phyloP scores from a whole-genome alignment of 2,329 filamentous ascomycete species.

The Cryphonectria radicalis region DNA sequence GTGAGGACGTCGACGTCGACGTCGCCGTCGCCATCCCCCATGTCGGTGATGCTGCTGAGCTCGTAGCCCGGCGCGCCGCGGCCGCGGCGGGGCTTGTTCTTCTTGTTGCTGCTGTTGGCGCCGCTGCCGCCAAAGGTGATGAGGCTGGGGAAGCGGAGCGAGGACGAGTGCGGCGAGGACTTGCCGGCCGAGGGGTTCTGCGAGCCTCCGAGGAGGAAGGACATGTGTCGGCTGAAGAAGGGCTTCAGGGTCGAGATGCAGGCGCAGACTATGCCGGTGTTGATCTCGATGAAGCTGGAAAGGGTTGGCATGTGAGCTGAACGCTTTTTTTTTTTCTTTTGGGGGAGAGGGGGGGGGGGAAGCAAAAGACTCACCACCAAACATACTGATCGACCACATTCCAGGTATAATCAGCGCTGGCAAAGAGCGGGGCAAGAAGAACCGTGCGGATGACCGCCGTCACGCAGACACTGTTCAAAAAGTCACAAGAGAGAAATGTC shows the following conservation, averaged over 20 bases:
- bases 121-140: slow-evolving; percentile 3
- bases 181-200: background rate
- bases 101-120: background rate
- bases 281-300: slow-evolving; percentile 1
- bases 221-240: slow-evolving; percentile 3
- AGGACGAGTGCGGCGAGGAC: background rate
- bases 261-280: slow-evolving; percentile 7
- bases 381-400: background rate
- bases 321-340: background rate
- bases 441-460: background rate
- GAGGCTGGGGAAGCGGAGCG: background rate
- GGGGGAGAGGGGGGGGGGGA: too few species aligned
- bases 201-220: background rate
- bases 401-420: background rate
- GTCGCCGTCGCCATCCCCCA: background rate
- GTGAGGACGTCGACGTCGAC: background rate
- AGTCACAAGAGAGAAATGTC: background rate
- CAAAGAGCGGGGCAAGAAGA: background rate
- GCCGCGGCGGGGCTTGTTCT: background rate
- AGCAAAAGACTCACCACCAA: background rate
- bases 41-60: background rate
- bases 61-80: background rate
- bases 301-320: background rate
- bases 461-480: background rate
- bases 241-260: slow-evolving; percentile 6